Conservation (phyloP, 169 alveolate species). For the Plasmodium adleri region DNA sequence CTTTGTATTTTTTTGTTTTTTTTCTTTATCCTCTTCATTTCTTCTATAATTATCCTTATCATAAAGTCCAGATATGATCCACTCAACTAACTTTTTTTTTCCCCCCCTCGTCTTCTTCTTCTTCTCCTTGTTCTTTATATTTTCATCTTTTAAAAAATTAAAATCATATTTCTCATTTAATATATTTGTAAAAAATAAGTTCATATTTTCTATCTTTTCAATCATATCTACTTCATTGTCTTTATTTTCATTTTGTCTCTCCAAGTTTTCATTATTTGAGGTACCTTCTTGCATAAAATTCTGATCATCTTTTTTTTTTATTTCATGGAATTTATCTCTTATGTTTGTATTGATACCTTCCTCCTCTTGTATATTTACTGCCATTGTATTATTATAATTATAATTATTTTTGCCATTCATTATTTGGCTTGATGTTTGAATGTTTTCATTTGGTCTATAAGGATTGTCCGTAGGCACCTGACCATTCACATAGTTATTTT, state of each 20-base stretch:
- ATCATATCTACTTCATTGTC: conserved; percentile 13
- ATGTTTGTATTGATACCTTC: neutral
- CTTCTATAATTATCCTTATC: too few species aligned
- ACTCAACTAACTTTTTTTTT: too few species aligned
- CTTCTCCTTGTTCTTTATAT: neutral
- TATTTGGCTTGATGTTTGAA: too few species aligned
- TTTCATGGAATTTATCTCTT: too few species aligned
- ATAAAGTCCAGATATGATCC: too few species aligned
- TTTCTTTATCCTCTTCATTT: neutral
- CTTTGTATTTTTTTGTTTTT: conserved; percentile 17
- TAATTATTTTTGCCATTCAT: neutral
- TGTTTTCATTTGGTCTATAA: too few species aligned
- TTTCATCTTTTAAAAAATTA: conserved; percentile 19
- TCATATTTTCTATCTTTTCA: conserved; percentile 27
- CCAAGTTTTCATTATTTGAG: neutral
- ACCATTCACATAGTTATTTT: neutral
- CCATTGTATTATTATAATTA: neutral
- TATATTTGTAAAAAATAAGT: conserved; percentile 33
- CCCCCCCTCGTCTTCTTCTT: neutral
- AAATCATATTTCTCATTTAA: conserved; percentile 45
- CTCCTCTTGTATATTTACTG: neutral
- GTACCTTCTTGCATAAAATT: neutral
- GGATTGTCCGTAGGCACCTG: too few species aligned
- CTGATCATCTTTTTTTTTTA: neutral
- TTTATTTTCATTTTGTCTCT: neutral